Evolutionary conservation across 2,329 filamentous ascomycete species (phyloP).

Genomic region (Calycina marina): DNA sequence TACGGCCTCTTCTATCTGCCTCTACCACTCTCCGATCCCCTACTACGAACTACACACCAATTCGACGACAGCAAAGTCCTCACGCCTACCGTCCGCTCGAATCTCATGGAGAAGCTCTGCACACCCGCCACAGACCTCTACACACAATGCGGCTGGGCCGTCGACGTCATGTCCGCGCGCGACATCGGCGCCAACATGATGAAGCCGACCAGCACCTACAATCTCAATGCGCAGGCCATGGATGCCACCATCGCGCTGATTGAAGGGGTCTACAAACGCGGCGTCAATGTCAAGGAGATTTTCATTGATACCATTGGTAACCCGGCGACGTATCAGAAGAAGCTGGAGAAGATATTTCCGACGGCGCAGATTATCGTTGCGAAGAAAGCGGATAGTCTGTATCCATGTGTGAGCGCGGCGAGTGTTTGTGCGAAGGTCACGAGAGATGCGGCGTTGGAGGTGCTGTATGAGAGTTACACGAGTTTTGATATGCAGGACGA

Average conservation of each 20-base stretch:
- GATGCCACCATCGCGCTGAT: constrained; percentile 81
- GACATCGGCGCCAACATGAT: constrained; percentile 25
- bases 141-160: constrained; percentile 67
- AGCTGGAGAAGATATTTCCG: constrained; percentile 73
- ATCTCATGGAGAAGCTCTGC: constrained; percentile 58
- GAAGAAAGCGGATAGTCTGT: constrained; percentile 86
- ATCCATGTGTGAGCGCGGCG: constrained; percentile 84
- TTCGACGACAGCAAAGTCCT: constrained; percentile 95
- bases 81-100: constrained; percentile 61
- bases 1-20: constrained; percentile 66
- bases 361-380: constrained; percentile 60
- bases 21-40: constrained; percentile 49
- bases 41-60: constrained; percentile 66
- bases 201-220: constrained; percentile 43
- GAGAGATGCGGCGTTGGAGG: constrained; percentile 75
- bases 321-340: constrained; percentile 70
- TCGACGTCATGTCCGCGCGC: constrained; percentile 60
- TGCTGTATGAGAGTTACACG: constrained; percentile 39
- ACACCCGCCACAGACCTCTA: constrained; percentile 43
- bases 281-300: constrained; percentile 75
- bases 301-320: constrained; percentile 92
- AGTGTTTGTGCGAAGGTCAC: constrained; percentile 96
- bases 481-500: constrained; percentile 18
- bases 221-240: constrained; percentile 91
- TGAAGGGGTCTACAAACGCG: constrained; percentile 55